Evolutionary conservation across 148 eudicot genomes (phyloP), one percentile per base, ranked within the genome.

Genomic region (Chenopodium album): DNA sequence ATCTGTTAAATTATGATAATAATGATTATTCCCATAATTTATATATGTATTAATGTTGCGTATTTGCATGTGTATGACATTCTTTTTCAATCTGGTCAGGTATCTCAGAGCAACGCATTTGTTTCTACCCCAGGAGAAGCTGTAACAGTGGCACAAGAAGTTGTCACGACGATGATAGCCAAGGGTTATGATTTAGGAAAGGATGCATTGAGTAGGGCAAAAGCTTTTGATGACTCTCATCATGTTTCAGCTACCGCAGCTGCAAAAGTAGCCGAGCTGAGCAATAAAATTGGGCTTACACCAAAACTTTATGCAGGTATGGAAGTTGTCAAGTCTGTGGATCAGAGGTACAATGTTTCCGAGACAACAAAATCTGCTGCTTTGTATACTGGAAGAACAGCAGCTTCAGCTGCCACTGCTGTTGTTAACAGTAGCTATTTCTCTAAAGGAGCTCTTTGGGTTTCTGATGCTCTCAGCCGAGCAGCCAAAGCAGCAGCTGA

Each of bases 71-170:
- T 71, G 62, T 56, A 28, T 64, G 22, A 74, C 34, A 47, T 77
- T 85, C 37, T 78, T 29, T 59, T 2, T 9, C 70, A 37, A 81
- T 80, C 23, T 77, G 41, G 12, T n/a, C 87, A 92, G 93, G 77
- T 73, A 59, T 34, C 81, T 22, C 88, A 90, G 73, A 85, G 79
- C 31, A 79, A 71, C 8, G 78, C 83, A 7, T 88, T 83, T 81
- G 88, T 90, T 68, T 86, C 93, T 71, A 84, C 92, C 32, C 92
- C 95, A 3, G 92, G 92, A 73, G 95, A 93, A 88, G 98, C 98
- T 59, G 88, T 89, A 72, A 86, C 95, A 1, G 29, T 90, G 76
- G 92, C 98, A 67, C 98, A 93, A 81, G 95, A 93, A 74, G 94
- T 92, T 28, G 92, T 93, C 63, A 87, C 71, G 47, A 87, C 94